phyloP scores from a whole-genome alignment of 176 grass and related monocot species.

The Thinopyrum elongatum region DNA sequence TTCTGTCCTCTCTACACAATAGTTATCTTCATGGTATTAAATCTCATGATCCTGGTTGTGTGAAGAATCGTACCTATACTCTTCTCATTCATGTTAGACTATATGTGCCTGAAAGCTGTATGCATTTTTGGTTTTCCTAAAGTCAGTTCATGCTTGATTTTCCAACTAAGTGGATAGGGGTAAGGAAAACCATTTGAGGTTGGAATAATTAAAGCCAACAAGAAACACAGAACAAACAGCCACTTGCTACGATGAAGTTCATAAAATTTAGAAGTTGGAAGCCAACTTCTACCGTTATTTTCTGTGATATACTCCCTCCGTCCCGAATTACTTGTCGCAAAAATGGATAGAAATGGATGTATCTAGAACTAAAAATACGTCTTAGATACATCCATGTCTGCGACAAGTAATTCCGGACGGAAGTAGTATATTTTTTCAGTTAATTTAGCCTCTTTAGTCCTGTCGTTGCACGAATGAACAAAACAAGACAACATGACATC shows the following conservation, averaged over 20 bases:
- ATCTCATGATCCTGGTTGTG: conserved; percentile 1
- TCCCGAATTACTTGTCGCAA: too few species aligned
- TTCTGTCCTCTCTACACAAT: not conserved
- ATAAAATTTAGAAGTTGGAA: not conserved
- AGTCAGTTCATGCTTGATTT: conserved; percentile 2
- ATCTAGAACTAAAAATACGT: too few species aligned
- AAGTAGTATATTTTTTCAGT: not conserved
- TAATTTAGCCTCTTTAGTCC: not conserved
- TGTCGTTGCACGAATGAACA: not conserved
- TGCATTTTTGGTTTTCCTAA: conserved; percentile 1
- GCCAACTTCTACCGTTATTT: not conserved
- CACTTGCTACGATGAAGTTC: not conserved
- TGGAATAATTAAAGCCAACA: not conserved
- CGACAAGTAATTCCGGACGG: too few species aligned
- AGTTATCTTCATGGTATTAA: conserved; percentile 9
- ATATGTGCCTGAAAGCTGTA: not conserved
- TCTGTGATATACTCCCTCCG: not conserved
- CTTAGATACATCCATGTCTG: too few species aligned
- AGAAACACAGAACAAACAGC: not conserved
- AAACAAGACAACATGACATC: not conserved
- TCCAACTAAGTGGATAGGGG: not conserved
- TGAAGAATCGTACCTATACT: conserved; percentile 16
- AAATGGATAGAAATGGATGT: too few species aligned
- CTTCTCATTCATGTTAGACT: not conserved
- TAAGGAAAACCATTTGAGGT: not conserved